Conservation (phyloP, 129 eudicot genomes). For the Cynara cardunculus region DNA sequence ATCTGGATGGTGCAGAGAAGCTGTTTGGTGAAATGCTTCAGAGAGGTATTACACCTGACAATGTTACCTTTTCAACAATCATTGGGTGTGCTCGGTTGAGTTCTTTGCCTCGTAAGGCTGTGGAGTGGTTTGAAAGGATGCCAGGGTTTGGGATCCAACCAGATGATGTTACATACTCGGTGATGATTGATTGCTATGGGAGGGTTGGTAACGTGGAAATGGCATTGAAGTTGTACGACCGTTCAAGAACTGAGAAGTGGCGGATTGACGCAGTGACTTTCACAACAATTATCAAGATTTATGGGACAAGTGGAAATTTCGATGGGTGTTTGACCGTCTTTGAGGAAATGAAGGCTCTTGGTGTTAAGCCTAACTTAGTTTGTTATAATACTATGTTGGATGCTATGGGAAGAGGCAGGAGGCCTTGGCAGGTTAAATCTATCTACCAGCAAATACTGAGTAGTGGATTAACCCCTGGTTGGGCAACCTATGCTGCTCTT, state of each 20-base stretch:
- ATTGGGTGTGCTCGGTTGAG: constrained; percentile 76
- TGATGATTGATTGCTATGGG: constrained; percentile 88
- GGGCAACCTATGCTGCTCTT: constrained; percentile 75
- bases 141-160: constrained; percentile 54
- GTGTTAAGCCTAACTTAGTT: constrained; percentile 55
- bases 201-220: constrained; percentile 61
- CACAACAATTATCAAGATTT: constrained; percentile 58
- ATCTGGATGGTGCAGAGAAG: constrained; percentile 61
- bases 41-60: constrained; percentile 68
- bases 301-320: constrained; percentile 56
- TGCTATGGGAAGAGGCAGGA: constrained; percentile 92
- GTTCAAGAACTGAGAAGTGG: constrained; percentile 79
- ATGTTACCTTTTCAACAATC: constrained; percentile 76
- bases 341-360: constrained; percentile 92
- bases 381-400: constrained; percentile 73
- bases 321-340: constrained; percentile 94
- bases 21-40: constrained; percentile 76
- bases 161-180: constrained; percentile 65
- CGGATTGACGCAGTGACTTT: constrained; percentile 65
- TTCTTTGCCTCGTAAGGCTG: constrained; percentile 63
- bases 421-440: constrained; percentile 90
- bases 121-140: constrained; percentile 92
- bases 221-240: constrained; percentile 80
- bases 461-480: constrained; percentile 54
- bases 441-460: constrained; percentile 67